These are phyloP conservation scores for Clarireedia hainanense DNA, from an alignment of 2,329 filamentous ascomycete genomes.

Conservation along the genomic window DNA sequence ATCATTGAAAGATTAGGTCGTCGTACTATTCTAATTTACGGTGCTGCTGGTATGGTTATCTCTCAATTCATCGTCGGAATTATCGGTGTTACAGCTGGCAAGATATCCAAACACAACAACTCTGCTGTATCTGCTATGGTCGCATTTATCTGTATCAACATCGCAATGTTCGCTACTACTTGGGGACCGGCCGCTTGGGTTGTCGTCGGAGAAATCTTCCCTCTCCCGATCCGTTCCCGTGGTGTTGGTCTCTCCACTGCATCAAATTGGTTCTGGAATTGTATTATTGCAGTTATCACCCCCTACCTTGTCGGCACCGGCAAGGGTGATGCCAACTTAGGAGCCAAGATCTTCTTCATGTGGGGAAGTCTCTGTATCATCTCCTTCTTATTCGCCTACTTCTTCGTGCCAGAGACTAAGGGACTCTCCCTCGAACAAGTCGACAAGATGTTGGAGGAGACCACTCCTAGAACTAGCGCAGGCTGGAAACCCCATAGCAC, in stretches of 20 bases:
- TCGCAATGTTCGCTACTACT: slow-evolving; percentile 85
- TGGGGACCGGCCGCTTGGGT: slow-evolving; percentile 76
- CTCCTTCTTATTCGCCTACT: slow-evolving; percentile 48
- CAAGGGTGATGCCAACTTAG: slow-evolving; percentile 36
- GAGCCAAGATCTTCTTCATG: slow-evolving; percentile 40
- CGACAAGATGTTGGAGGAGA: slow-evolving; percentile 52
- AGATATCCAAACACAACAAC: slow-evolving; percentile 46
- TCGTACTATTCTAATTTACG: slow-evolving; percentile 69
- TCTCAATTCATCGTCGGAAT: slow-evolving; percentile 84
- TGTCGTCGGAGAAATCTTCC: slow-evolving; percentile 85
- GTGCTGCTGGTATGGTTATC: slow-evolving; percentile 73
- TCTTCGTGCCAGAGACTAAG: slow-evolving; percentile 65
- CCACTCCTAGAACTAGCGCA: slow-evolving; percentile 32
- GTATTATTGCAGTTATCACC: slow-evolving; percentile 62
- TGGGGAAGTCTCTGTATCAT: slow-evolving; percentile 53
- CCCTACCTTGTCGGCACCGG: slow-evolving; percentile 60
- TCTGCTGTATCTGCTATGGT: slow-evolving; percentile 60
- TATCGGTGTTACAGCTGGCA: slow-evolving; percentile 55
- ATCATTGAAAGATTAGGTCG: slow-evolving; percentile 77
- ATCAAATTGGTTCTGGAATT: slow-evolving; percentile 87
- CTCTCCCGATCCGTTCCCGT: slow-evolving; percentile 78
- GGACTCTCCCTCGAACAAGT: slow-evolving; percentile 67
- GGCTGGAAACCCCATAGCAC: slow-evolving; percentile 25
- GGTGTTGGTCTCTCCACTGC: slow-evolving; percentile 82
- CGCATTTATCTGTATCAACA: slow-evolving; percentile 81